Base-by-base conservation (phyloP, 2,329 filamentous ascomycete species). In the Ceratocystis variospora region DNA sequence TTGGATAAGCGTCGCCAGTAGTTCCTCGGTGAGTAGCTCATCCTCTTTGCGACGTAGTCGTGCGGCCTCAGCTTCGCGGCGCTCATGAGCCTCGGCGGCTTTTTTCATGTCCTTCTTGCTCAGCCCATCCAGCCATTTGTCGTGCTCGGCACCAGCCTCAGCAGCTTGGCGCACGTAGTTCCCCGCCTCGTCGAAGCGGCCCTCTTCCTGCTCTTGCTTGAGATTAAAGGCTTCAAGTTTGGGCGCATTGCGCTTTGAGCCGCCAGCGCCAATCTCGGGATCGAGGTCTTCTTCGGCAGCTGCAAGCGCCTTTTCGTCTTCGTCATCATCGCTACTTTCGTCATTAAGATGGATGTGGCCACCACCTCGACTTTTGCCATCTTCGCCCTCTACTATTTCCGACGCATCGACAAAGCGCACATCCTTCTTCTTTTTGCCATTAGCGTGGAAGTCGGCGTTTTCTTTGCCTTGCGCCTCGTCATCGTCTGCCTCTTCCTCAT, bases 151-250 rank as follows among this genome's bases (percentile, higher is more conserved):
- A 71, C 97, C 91, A 0, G 90, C 90, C 71, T 99, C 94, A 7
- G 78, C 83, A 0, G 92, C 92, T 75, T 95, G 95, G 66, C 94
- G 85, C 57, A 99, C 85, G 74, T 86, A 99, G 75, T 97, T 99
- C 8, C 93, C 93, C 1, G 86, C 79, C 71, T 94, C 88, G 73
- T 99, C 94, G 72, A 96, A 99, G 10, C 86, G 83, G 0, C 94
- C 94, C 71, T 97, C 93, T 72, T 97, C 91, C 74, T 95, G 87
- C 75, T 99, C 94, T 12, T 83, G 79, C 68, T 84, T 86, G 81
- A 99, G 89, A 73, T 99, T 97, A 81, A 99, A 99, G 2, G 93
- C 93, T 75, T 97, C 94, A 5, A 99, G 82, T 74, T 94, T 90
- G 1, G 94, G 94, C 1, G 94, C 94, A 75, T 96, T 90, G 71